Evolutionary conservation across 2,329 filamentous ascomycete species (phyloP), one percentile per base, ranked within the genome.

Genomic region (Aurifilum marmelostoma): DNA sequence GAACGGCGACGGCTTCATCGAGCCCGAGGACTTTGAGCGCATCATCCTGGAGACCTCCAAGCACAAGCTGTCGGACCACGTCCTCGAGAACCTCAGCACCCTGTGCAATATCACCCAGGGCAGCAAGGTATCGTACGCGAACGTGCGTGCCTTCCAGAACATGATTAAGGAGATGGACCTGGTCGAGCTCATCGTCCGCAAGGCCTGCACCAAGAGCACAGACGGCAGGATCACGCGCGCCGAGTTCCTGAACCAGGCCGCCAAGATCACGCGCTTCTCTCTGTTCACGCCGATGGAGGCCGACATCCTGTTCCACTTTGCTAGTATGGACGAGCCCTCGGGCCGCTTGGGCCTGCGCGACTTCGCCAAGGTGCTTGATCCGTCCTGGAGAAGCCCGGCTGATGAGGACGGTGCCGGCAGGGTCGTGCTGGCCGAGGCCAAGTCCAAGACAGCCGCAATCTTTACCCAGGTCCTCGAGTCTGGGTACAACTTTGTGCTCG

Each of bases 231-330:
- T 99, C 77, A 97, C 95, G 5, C 89, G 94, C 65, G 88, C 93
- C 58, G 96, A 98, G 76, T 99, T 99, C 82, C 83, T 98, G 72
- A 95, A 97, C 80, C 94, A 97, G 83, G 95, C 96, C 14, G 91
- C 95, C 59, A 91, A 91, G 73, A 90, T 96, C 76, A 97, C 95
- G 32, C 91, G 96, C 72, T 99, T 97, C 84, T 97, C 94, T 16
- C 88, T 97, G 47, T 97, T 98, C 81, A 98, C 96, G 0, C 96
- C 96, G 16, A 97, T 98, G 94, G 96, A 99, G 81, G 94, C 95
- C 54, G 96, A 99, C 77, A 97, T 99, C 72, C 88, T 99, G 54
- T 99, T 99, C 85, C 96, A 98, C 83, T 99, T 99, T 80, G 96
- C 96, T 71, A 93, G 94, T 71, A 86, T 98, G 67, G 93, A 97